Evolutionary conservation across 169 alveolate genomes (phyloP), one percentile per base, ranked within the genome.

Genomic region (Plasmodium knowlesi): DNA sequence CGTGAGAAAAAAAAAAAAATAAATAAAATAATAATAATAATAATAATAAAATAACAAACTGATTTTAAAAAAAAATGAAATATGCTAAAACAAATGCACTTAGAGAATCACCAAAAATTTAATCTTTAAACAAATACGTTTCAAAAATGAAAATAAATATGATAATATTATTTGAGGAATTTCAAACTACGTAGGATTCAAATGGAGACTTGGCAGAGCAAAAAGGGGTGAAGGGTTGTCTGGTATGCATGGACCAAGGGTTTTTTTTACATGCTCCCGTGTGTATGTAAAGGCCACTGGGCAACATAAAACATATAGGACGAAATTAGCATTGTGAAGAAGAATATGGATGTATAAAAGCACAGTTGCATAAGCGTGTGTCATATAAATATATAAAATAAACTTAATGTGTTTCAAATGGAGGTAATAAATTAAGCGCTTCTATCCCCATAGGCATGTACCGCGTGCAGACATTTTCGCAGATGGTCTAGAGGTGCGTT

Each of bases 21-120:
- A 82, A 3, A 82, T 9, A 50, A n/a, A n/a, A n/a, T n/a, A n/a
- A n/a, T n/a, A n/a, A n/a, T n/a, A n/a, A n/a, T n/a, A n/a, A n/a
- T n/a, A n/a, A n/a, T n/a, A n/a, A n/a, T n/a, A n/a, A 61, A 83
- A 34, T 30, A 19, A 83, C 83, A 83, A 67, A 83, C 41, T 83
- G 8, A 22, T 83, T 72, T 83, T 41, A 12, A 83, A 83, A 37
- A 43, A 73, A 37, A 50, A 53, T 19, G 16, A 25, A 37, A 74
- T 73, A 34, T 19, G 22, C 30, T 67, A 70, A 86, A 73, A 78
- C 82, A 86, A 86, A 73, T 86, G 43, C 80, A 74, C 67, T 53
- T 41, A 32, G 43, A 32, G 32, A 74, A 86, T 86, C 70, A 86
- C 72, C 81, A 86, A 86, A 86, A 50, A 74, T 74, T 34, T 67